phyloP scores from a whole-genome alignment of 345 rosid species.

The Ceriops tagal region DNA sequence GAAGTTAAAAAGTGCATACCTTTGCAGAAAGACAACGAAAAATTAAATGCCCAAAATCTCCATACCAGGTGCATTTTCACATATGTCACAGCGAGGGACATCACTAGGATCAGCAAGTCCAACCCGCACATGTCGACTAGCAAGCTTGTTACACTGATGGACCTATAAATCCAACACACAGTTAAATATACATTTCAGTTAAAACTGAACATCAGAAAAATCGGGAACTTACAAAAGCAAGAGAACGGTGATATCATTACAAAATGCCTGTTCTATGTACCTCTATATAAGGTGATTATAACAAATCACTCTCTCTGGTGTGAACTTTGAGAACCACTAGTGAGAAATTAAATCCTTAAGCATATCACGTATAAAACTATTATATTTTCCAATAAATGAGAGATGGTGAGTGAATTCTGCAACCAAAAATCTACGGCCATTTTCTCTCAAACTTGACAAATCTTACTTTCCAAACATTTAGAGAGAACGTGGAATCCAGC shows the following conservation, averaged over 20 bases:
- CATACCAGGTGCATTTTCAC: slow-evolving; percentile 83
- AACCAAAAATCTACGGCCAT: no score
- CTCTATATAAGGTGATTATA: no score
- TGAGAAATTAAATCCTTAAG: no score
- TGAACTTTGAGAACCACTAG: no score
- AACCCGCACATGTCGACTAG: slow-evolving; percentile 73
- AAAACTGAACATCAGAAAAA: not conserved
- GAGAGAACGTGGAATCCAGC: no score
- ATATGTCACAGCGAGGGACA: slow-evolving; percentile 75
- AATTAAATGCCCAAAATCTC: not conserved
- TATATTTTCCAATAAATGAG: no score
- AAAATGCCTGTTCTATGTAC: not conserved
- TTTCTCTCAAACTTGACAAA: no score
- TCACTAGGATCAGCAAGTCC: slow-evolving; percentile 72
- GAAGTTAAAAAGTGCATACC: not conserved
- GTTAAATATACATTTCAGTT: not conserved
- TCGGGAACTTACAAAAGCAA: not conserved
- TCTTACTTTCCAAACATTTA: no score
- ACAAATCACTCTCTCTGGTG: no score
- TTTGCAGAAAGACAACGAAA: not conserved
- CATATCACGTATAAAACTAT: no score
- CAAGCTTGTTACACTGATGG: slow-evolving; percentile 82
- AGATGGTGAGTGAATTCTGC: no score
- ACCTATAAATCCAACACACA: slow-evolving; percentile 40
- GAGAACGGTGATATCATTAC: not conserved